Base-by-base conservation (phyloP, 305 asterid species). In the Fraxinus sp. region DNA sequence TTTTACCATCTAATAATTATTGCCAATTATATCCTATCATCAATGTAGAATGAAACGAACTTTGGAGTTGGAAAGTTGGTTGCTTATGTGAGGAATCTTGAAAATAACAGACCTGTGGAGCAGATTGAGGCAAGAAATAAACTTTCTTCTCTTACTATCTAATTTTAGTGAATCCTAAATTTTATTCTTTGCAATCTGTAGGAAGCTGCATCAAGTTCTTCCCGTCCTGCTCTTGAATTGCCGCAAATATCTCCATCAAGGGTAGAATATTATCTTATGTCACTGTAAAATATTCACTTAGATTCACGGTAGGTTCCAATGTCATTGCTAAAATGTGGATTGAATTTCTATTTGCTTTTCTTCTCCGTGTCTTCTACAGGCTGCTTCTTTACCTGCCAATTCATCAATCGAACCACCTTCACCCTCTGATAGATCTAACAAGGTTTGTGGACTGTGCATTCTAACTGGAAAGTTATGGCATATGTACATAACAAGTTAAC, bases 41-140 rank as follows among this genome's bases (percentile, higher is more conserved):
- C 75, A 80, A 3, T 85, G 87, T 84, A 97, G 99, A 90, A 82
- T 75, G 85, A 84, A 83, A 87, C 95, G 26, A 89, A 84, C 84
- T 81, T 35, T 82, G 97, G 97, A 76, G 91, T 97, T 77, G 91
- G 90, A 68, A 84, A 79, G 82, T 86, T 97, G 93, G 91, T 97
- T 78, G 72, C 82, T 77, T 84, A 84, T 55, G 97, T 83, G 36
- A 83, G 74, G 85, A 89, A 87, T 84, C 81, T 90, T 7, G 93
- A 91, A 80, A 86, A 81, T 64, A 78, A 80, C 80, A 81, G 85
- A 87, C 41, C 85, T 57, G 43, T 78, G 78, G 92, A 86, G 80
- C 91, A 91, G 83, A 93, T 95, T 71, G 93, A 92, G 98, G 99
- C 85, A 90, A 79, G 92, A 72, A 36, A 81, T 57, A 13, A 78